Conservation (phyloP, 306 rosid species). For the Morella rubra region DNA sequence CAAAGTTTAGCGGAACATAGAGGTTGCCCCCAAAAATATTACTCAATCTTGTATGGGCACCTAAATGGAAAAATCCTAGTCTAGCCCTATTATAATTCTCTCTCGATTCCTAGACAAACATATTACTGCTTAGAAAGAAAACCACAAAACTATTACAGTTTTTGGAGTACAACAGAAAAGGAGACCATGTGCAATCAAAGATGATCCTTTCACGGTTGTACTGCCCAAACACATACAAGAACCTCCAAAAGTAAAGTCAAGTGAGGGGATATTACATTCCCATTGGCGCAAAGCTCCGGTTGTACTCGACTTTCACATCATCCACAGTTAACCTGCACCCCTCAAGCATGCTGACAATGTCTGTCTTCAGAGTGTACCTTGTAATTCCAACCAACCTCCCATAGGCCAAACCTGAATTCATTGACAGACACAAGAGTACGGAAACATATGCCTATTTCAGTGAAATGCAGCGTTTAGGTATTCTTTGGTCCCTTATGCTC, state of each 20-base stretch:
- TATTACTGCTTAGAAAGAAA: no score
- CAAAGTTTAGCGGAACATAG: no score
- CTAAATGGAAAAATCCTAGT: neutral
- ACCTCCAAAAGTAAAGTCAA: slow-evolving; percentile 9
- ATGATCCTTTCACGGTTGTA: neutral
- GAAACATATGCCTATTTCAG: neutral
- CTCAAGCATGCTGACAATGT: slow-evolving; percentile 60
- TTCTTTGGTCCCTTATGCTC: neutral
- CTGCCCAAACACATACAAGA: neutral
- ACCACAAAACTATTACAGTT: no score
- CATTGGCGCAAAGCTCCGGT: slow-evolving; percentile 32
- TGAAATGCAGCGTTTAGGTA: neutral
- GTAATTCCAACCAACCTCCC: slow-evolving; percentile 47
- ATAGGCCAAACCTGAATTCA: slow-evolving; percentile 43
- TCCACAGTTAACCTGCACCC: slow-evolving; percentile 64
- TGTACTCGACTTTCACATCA: slow-evolving; percentile 73
- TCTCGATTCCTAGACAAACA: no score
- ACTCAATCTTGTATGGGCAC: no score
- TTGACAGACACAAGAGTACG: neutral
- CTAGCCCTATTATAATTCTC: no score
- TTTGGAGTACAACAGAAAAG: neutral
- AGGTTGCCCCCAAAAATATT: no score
- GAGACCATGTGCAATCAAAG: neutral
- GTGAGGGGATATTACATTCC: slow-evolving; percentile 54
- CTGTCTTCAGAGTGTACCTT: slow-evolving; percentile 63